phyloP scores from a whole-genome alignment of 164 flowering plant species.

The Stephania japonica region DNA sequence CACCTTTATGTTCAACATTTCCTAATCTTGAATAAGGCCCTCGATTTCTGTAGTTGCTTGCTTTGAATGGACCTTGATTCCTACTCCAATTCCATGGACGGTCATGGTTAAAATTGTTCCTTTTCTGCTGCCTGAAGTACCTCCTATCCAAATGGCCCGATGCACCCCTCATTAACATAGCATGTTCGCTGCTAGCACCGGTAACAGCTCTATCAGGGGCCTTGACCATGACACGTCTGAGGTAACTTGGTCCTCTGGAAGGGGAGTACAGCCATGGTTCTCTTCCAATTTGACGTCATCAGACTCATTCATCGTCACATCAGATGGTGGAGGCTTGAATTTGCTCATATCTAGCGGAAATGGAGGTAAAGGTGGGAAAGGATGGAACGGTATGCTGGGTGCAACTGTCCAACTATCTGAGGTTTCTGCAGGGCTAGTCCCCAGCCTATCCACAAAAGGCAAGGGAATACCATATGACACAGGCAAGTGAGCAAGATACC shows the following conservation, averaged over 20 bases:
- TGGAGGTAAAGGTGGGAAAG: conserved; percentile 83
- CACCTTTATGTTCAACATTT: conserved; percentile 21
- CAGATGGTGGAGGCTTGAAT: conserved; percentile 9
- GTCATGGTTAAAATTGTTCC: conserved; percentile 28
- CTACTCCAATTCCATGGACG: conserved; percentile 48
- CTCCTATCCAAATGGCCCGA: conserved; percentile 46
- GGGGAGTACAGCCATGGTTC: conserved; percentile 7
- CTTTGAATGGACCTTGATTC: conserved; percentile 32
- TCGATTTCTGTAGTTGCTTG: conserved; percentile 32
- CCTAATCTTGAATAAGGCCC: conserved; percentile 22
- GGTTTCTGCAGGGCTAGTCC: conserved; percentile 34
- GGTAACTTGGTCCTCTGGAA: conserved; percentile 17
- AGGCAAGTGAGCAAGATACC: conserved; percentile 49
- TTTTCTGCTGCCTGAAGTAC: conserved; percentile 63
- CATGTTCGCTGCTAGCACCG: background rate
- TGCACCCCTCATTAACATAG: conserved; percentile 27
- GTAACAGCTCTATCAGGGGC: background rate
- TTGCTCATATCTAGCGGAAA: conserved; percentile 31
- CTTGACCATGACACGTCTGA: conserved; percentile 26
- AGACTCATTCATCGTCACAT: conserved; percentile 11
- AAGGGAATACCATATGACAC: conserved; percentile 75
- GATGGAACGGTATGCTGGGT: conserved; percentile 72
- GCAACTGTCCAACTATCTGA: conserved; percentile 48
- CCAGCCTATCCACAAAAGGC: conserved; percentile 46
- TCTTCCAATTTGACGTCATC: conserved; percentile 20